These are phyloP conservation scores for Xylaria grammica DNA, from an alignment of 495 filamentous ascomycete species.

Conservation along the genomic window DNA sequence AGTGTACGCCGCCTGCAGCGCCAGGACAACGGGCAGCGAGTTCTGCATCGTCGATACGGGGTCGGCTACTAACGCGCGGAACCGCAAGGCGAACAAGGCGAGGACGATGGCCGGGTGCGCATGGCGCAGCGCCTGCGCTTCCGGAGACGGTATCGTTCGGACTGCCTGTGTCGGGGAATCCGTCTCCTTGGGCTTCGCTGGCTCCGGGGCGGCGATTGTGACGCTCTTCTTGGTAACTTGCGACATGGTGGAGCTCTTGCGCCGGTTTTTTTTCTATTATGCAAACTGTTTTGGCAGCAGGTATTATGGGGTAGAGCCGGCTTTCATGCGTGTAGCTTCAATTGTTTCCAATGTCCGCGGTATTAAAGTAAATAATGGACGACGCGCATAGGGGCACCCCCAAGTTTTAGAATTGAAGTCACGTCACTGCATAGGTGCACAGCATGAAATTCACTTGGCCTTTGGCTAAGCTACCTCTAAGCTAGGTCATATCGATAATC, in stretches of 20 bases:
- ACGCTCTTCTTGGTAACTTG: conserved; percentile 22
- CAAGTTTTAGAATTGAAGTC: background rate
- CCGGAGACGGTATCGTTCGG: conserved; percentile 36
- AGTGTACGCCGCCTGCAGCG: conserved; percentile 71
- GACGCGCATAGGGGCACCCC: background rate
- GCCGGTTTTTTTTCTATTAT: conserved; percentile 8
- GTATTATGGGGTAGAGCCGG: background rate
- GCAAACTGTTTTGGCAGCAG: background rate
- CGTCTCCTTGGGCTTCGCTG: conserved; percentile 32
- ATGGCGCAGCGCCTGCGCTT: conserved; percentile 46
- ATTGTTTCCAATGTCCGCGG: background rate
- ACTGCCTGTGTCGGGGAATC: conserved; percentile 39
- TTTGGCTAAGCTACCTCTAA: too few relatives aligned
- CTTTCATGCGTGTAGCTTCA: background rate
- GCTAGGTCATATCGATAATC: conserved; percentile 6
- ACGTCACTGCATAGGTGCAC: too few relatives aligned
- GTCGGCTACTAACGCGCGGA: conserved; percentile 70
- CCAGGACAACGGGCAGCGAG: conserved; percentile 64
- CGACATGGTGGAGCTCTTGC: conserved; percentile 12
- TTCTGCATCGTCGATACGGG: conserved; percentile 69
- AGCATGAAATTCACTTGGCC: conserved; percentile 7
- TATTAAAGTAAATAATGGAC: background rate
- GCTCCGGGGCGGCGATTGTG: conserved; percentile 15
- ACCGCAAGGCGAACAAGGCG: conserved; percentile 62
- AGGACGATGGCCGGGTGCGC: conserved; percentile 71